These are phyloP conservation scores for Pichia sp. DNA, from an alignment of 1,139 yeast species.

Conservation along the genomic window DNA sequence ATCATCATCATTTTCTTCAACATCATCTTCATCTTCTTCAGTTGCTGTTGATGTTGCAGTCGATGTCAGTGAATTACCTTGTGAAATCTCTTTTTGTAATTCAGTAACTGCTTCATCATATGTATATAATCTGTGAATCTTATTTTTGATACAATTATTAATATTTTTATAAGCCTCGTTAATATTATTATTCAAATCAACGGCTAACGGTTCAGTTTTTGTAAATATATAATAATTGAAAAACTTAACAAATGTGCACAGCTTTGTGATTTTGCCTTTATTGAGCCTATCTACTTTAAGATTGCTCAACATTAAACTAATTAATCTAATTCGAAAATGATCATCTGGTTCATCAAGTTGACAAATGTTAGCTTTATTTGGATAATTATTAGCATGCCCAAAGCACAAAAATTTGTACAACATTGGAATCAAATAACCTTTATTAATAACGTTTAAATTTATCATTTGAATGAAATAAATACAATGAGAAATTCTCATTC, in stretches of 20 bases:
- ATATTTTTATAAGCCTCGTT: slow-evolving; percentile 36
- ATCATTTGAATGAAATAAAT: slow-evolving; percentile 55
- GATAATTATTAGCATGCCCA: slow-evolving; percentile 64
- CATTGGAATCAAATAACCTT: slow-evolving; percentile 44
- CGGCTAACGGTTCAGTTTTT: slow-evolving; percentile 59
- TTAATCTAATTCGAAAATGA: slow-evolving; percentile 63
- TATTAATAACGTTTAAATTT: slow-evolving; percentile 42
- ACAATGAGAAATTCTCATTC: slow-evolving; percentile 57
- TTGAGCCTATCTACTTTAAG: neutral
- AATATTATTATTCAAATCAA: slow-evolving; percentile 55
- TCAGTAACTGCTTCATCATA: slow-evolving; percentile 38
- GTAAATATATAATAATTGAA: slow-evolving; percentile 72
- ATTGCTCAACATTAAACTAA: slow-evolving; percentile 28
- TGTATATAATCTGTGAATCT: slow-evolving; percentile 35
- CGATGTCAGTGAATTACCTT: slow-evolving; percentile 16
- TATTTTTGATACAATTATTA: slow-evolving; percentile 15
- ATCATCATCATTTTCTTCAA: slow-evolving; percentile 7
- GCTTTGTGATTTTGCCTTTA: neutral
- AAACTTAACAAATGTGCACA: slow-evolving; percentile 41
- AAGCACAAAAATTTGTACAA: slow-evolving; percentile 55
- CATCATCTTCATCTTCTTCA: slow-evolving; percentile 2
- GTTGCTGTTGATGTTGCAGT: neutral
- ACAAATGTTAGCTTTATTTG: slow-evolving; percentile 40
- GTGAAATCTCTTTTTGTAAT: slow-evolving; percentile 26
- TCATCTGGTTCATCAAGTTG: slow-evolving; percentile 58